Percentiles rank a stretch among this genome's conserved stretches.
phyloP scores from a whole-genome alignment of 2,329 filamentous ascomycete species.

The Sporothrix pallida region DNA sequence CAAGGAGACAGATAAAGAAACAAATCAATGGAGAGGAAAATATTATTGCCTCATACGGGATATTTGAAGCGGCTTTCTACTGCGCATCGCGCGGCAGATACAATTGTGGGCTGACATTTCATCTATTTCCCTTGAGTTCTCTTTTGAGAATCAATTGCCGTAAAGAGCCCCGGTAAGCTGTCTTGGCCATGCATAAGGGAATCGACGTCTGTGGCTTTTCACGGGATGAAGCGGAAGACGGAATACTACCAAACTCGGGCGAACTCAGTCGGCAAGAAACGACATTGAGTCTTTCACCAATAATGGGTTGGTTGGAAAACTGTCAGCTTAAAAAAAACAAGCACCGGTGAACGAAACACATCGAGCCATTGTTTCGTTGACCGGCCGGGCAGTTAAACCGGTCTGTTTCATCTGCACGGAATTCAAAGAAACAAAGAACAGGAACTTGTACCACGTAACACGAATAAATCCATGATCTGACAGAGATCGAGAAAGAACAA shows the following conservation, averaged over 20 bases:
- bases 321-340: neutral
- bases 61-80: neutral
- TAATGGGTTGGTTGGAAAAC: too few species aligned
- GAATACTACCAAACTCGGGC: neutral
- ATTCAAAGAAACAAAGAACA: neutral
- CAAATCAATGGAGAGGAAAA: neutral
- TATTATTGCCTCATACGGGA: neutral
- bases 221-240: neutral
- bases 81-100: neutral
- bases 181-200: neutral
- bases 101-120: neutral
- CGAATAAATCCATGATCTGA: neutral
- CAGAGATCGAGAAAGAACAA: neutral
- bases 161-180: too few species aligned
- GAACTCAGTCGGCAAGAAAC: neutral
- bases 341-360: neutral
- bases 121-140: neutral
- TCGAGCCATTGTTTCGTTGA: conserved; percentile 1
- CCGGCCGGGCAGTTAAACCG: neutral
- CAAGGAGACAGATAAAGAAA: neutral
- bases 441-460: neutral
- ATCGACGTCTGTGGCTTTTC: too few species aligned
- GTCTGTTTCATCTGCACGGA: neutral
- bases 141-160: too few species aligned
- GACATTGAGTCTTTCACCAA: neutral